Base-by-base conservation (phyloP, 163 green algal genomes). In the Scenedesmus sp. region DNA sequence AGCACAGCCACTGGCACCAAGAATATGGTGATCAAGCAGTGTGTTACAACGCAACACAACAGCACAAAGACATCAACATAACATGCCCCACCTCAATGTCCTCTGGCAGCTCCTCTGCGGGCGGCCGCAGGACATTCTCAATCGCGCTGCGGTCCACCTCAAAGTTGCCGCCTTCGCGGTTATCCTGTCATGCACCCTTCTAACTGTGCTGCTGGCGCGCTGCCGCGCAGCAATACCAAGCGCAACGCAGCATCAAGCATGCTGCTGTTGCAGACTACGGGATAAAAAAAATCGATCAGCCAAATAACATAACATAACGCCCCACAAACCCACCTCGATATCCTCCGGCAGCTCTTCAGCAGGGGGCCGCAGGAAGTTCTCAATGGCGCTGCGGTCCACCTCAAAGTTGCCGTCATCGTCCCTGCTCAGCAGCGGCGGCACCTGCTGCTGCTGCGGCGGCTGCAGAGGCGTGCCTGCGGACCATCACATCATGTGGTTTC, bases 281-380 rank as follows among this genome's bases (percentile, higher is more conserved):
- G n/a, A n/a, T n/a, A n/a, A n/a, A n/a, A n/a, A n/a, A n/a, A n/a
- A n/a, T n/a, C n/a, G n/a, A n/a, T n/a, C n/a, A n/a, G n/a, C n/a
- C n/a, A n/a, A n/a, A n/a, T n/a, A n/a, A n/a, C n/a, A n/a, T n/a
- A n/a, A n/a, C n/a, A n/a, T n/a, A n/a, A n/a, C n/a, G n/a, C n/a
- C n/a, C n/a, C n/a, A n/a, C n/a, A n/a, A n/a, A n/a, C n/a, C n/a
- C n/a, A 92, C 92, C 88, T 97, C 92, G 55, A 99, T 97, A 84
- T 99, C 98, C 52, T 98, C 94, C 0, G 97, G 97, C n/a, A 99
- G 96, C 93, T 99, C 97, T 16, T 98, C 96, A 54, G 95, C 70
- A 67, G 97, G 94, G 0, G 98, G 98, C 90, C 97, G 97, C 0
- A 99, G 93, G 88, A 99, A 98, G 70, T 96, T 96, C 86, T 99